Evolutionary conservation across 768 basidiomycete species (phyloP).

Genomic region (Boletellus ananas): DNA sequence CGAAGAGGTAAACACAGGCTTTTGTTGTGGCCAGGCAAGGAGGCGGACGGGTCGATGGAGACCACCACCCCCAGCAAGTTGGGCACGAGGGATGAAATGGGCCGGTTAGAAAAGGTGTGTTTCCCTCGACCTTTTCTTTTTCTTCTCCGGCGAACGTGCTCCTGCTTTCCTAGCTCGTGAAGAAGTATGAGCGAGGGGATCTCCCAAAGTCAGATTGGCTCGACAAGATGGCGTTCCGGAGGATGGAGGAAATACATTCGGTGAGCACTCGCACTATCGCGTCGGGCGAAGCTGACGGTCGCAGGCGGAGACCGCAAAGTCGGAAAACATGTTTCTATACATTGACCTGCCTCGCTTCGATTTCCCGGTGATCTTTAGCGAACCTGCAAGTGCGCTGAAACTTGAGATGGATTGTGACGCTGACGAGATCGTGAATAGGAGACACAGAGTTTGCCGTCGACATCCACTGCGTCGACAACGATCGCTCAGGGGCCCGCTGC

Average conservation of each 20-base stretch:
- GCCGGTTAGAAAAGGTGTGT: conserved; percentile 82
- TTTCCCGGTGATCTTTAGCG: conserved; percentile 94
- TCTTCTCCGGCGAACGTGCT: neutral
- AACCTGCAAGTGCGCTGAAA: conserved; percentile 54
- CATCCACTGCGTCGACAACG: conserved; percentile 41
- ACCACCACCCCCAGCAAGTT: conserved; percentile 86
- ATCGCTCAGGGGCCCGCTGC: conserved; percentile 38
- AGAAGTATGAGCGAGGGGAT: conserved; percentile 95
- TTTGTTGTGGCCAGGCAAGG: conserved; percentile 74
- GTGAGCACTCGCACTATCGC: conserved; percentile 41
- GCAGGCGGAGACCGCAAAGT: conserved; percentile 87
- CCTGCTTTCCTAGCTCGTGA: conserved; percentile 59
- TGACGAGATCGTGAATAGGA: conserved; percentile 33
- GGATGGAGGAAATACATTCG: conserved; percentile 92
- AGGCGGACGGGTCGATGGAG: conserved; percentile 83
- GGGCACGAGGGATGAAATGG: conserved; percentile 86
- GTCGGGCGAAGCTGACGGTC: neutral
- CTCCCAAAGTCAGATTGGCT: conserved; percentile 94
- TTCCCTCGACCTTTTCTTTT: no score
- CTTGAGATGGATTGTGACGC: neutral
- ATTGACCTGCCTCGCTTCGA: conserved; percentile 95
- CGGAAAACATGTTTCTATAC: conserved; percentile 92
- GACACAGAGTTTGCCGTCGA: conserved; percentile 36
- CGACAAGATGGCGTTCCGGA: conserved; percentile 87
- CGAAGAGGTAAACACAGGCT: conserved; percentile 90